Evolutionary conservation across 257 asterid species (phyloP), one percentile per base, ranked within the genome.

Genomic region (Leptodermis oblonga): DNA sequence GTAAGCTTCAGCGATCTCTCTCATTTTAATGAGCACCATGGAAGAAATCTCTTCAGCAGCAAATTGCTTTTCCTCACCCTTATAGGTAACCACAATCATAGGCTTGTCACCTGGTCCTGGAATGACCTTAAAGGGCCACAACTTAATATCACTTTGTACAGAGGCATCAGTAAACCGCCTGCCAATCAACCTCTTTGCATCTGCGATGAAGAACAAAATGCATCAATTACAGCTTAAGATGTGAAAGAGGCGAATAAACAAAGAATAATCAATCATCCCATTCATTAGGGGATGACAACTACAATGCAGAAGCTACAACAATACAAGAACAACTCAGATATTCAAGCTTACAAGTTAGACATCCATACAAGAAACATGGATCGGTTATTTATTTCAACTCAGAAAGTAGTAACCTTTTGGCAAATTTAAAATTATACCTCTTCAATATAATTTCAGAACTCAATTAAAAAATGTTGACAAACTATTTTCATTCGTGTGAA

Each of bases 11-110:
- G 97, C 96, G 28, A 85, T 89, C 72, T 89, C 96, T 68, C 80
- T 82, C 96, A 87, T 89, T 73, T 89, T 89, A 0, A 86, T 83
- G 58, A 90, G 76, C 34, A 90, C 95, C 97, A 90, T 90, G 4
- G 97, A 90, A n/a, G 97, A 90, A 18, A 90, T 90, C 76, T 90
- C 97, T 64, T 90, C 97, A 5, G 97, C 97, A 0, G 95, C 84
- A 59, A 90, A 84, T 45, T 86, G 90, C 77, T 90, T 90, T n/a
- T 86, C 91, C 66, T 90, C 97, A 15, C 92, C 92, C 87, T 87
- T 87, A 71, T 90, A 87, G 77, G 53, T 77, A n/a, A 90, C 97
- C 9, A 77, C 67, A 26, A 90, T 90, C 88, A 84, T 79, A 25
- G 97, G 97, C 82, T 89, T 89, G 39, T 89, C 96, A 39, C 88